Conservation (phyloP, 176 grass and related monocot genomes). For the Hyparrhenia diplandra region DNA sequence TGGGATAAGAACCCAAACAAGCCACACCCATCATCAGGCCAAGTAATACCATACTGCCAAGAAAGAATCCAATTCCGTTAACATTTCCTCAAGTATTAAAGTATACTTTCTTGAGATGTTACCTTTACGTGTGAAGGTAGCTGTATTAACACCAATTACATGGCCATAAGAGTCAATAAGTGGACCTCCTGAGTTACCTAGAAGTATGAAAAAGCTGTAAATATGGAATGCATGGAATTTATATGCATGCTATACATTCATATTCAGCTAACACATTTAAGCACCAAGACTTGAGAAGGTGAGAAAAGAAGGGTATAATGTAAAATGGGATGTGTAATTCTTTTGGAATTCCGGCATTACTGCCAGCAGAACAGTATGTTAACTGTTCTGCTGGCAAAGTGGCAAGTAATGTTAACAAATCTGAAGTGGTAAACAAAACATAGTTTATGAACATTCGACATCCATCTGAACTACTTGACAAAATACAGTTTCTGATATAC, state of each 20-base stretch:
- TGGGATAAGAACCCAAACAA: no score
- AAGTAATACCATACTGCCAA: neutral
- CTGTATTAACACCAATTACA: constrained; percentile 93
- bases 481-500: neutral
- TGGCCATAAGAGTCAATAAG: constrained; percentile 82
- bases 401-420: neutral
- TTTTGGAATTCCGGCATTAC: no score
- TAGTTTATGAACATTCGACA: no score
- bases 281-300: neutral
- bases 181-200: constrained; percentile 84
- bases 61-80: neutral
- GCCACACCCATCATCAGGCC: neutral
- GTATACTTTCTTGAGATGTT: no score
- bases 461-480: neutral
- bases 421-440: neutral
- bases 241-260: neutral
- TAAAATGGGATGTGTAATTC: no score
- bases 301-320: neutral
- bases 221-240: neutral
- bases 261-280: neutral
- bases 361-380: neutral
- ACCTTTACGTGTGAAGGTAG: constrained; percentile 93
- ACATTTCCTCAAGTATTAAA: no score
- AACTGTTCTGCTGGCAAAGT: neutral
- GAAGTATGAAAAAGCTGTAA: constrained; percentile 19